Base-by-base conservation (phyloP, 2,329 filamentous ascomycete genomes). In the Plenodomus tracheiphilus region DNA sequence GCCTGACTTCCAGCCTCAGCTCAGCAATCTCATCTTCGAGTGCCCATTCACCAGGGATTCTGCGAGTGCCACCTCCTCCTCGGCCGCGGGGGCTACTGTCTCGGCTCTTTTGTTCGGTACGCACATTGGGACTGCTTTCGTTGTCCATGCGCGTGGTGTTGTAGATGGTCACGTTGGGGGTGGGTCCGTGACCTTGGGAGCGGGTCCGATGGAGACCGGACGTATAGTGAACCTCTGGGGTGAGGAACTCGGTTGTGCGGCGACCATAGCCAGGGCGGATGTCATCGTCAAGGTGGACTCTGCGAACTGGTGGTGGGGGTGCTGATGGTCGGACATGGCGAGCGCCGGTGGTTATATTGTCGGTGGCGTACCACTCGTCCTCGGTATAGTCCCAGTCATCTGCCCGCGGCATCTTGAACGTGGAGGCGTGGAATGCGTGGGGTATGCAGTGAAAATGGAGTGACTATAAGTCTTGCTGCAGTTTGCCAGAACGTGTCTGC, bases 131-230 rank as follows among this genome's bases (percentile, higher is more conserved):
- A 43, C 47, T 70, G 36, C 59, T 69, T 37, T 70, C 68, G 44
- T 68, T 69, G 53, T 73, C 65, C 53, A 72, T 69, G 43, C 67
- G 66, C 45, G 73, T 71, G 46, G 73, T 74, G 60, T 77, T 77
- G 66, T 75, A 74, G 52, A 78, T 76, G 57, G 75, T 76, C 53
- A 78, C 72, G 39, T 74, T 72, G 16, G 76, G 76, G n/a, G 65
- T 66, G 13, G 74, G 74, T 19, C 67, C 56, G 46, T 74, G 70
- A 38, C 77, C 76, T 36, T 72, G 70, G 15, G 75, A 78, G 49
- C 75, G 72, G 40, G 74, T 74, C 45, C 77, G 74, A 41, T 77
- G 72, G 15, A 77, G 70, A 36, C 68, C 67, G 36, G 58, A 54
- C 1, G 60, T 53, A 34, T 61, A 70, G 44, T 59, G 56, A 16